Evolutionary conservation across 2,329 filamentous ascomycete species (phyloP).

Genomic region (Chaetomium sp.): DNA sequence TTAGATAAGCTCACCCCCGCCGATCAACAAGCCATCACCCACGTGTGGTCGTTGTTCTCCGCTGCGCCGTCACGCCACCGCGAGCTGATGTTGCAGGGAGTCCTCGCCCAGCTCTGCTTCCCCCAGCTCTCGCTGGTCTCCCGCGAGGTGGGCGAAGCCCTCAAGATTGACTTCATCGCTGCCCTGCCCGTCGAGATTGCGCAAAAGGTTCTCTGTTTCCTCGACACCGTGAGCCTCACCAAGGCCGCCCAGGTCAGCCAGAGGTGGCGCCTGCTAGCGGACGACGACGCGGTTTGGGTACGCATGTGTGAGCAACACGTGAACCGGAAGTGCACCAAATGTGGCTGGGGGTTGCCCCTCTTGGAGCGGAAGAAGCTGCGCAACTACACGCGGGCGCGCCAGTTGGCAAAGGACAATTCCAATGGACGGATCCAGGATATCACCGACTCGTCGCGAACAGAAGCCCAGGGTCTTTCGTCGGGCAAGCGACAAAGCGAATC

Average conservation of each 20-base stretch:
- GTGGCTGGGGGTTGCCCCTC: slow-evolving; percentile 90
- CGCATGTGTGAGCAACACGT: slow-evolving; percentile 98
- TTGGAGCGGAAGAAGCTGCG: slow-evolving; percentile 85
- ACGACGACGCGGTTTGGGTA: slow-evolving; percentile 97
- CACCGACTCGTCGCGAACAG: slow-evolving; percentile 28
- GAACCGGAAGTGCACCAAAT: slow-evolving; percentile 89
- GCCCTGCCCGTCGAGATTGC: slow-evolving; percentile 88
- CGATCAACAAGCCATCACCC: slow-evolving; percentile 93
- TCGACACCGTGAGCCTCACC: slow-evolving; percentile 92
- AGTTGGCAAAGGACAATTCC: slow-evolving; percentile 53
- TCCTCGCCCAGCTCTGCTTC: slow-evolving; percentile 96
- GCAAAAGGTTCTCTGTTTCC: slow-evolving; percentile 88
- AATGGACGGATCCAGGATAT: slow-evolving; percentile 38
- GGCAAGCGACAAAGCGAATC: slow-evolving; percentile 43
- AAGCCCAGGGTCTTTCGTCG: slow-evolving; percentile 22
- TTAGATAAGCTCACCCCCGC: slow-evolving; percentile 35
- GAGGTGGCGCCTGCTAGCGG: slow-evolving; percentile 85
- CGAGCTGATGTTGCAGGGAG: slow-evolving; percentile 94
- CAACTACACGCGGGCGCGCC: slow-evolving; percentile 83
- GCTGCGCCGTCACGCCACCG: slow-evolving; percentile 91
- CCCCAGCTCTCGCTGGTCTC: slow-evolving; percentile 94
- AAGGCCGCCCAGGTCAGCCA: slow-evolving; percentile 93
- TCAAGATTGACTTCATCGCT: slow-evolving; percentile 94
- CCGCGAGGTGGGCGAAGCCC: slow-evolving; percentile 85
- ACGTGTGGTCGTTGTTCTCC: slow-evolving; percentile 97